Conservation (phyloP, 176 grass and related monocot genomes). For the Triticum dicoccoides region DNA sequence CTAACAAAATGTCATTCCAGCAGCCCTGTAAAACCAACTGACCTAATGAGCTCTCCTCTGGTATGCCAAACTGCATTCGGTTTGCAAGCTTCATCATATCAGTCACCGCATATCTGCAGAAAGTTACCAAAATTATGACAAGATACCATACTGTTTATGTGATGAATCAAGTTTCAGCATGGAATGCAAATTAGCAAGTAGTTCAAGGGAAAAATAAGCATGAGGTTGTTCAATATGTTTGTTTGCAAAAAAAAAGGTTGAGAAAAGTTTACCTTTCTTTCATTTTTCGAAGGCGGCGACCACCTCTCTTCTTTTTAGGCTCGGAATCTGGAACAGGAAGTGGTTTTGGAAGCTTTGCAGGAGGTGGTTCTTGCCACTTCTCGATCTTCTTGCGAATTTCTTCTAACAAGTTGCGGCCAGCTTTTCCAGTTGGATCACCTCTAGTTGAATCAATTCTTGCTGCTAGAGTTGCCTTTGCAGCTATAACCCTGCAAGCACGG, state of each 20-base stretch:
- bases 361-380: constrained; percentile 90
- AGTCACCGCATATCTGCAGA: constrained; percentile 77
- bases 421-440: constrained; percentile 91
- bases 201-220: neutral
- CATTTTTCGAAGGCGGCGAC: constrained; percentile 69
- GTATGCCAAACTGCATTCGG: constrained; percentile 78
- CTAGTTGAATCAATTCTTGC: constrained; percentile 77
- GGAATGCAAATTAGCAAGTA: neutral
- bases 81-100: constrained; percentile 95
- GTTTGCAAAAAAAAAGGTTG: neutral
- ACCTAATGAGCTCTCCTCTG: constrained; percentile 94
- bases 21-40: neutral
- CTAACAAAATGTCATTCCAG: neutral
- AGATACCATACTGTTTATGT: neutral
- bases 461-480: constrained; percentile 74
- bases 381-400: constrained; percentile 85
- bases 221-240: neutral
- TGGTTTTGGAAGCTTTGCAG: constrained; percentile 86
- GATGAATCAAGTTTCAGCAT: neutral
- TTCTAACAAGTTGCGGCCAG: constrained; percentile 68
- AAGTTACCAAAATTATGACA: neutral
- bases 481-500: constrained; percentile 65
- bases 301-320: constrained; percentile 83
- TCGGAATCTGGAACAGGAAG: constrained; percentile 84
- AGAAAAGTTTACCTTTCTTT: constrained; percentile 71